These are phyloP conservation scores for maize (Zea mays) DNA, from an alignment of 176 grass and related monocot genomes.

Conservation along the genomic window Zm-B73-REFERENCE-NAM-5.0 NC_050103.1:126082501-126083000, in stretches of 20 bases:
- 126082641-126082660: background rate
- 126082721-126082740: too few species aligned
- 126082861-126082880: background rate
- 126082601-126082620: constrained; percentile 60
- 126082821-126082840: background rate
- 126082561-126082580: constrained; percentile 79
- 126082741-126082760: too few species aligned
- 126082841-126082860: background rate
- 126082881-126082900: background rate
- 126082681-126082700: background rate
- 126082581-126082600: constrained; percentile 58
- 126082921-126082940: background rate
- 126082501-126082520: constrained; percentile 31
- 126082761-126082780: background rate
- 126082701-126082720: too few species aligned
- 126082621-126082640: constrained; percentile 74
- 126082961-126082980: constrained; percentile 57
- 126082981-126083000: constrained; percentile 42
- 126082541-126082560: constrained; percentile 92
- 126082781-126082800: background rate
- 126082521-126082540: constrained; percentile 93
- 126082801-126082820: background rate
- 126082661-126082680: background rate
- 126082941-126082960: constrained; percentile 26
- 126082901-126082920: background rate